Evolutionary conservation across 164 flowering plant genomes (phyloP), one percentile per base, ranked within the genome.

Genomic region (Annona squamosa): DNA sequence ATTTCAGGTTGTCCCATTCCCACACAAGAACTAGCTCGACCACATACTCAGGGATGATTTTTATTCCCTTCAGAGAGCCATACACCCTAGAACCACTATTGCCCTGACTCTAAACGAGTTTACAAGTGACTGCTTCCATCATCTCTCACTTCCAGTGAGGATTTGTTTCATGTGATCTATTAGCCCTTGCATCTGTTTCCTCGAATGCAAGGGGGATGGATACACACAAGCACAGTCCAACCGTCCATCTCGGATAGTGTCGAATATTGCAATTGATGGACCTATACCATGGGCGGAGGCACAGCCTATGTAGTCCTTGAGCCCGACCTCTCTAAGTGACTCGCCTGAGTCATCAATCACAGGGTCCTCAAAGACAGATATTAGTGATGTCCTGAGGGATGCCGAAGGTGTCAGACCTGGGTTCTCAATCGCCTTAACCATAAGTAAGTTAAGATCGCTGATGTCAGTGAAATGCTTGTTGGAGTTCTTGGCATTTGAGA

Each of bases 391-490:
- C 71, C 98, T 84, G 72, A 86, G 17, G 12, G 96, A 87, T 1
- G 87, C 81, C 0, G 90, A 85, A 10, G 93, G 82, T 1, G 97
- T 93, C 61, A 90, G 73, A 10, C 89, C 79, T 0, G 98, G 97
- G 75, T 89, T 90, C 0, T 91, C 91, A 2, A 93, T 84, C 70
- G 96, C 98, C 82, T 82, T 91, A 77, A 88, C 83, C 97, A 93
- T 89, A 56, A 93, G 89, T 79, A 84, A 89, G 83, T 90, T 90
- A 45, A 91, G 75, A 71, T 90, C 97, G 5, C 78, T 78, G 91
- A 93, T 89, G 86, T 93, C 98, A 1, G 93, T 63, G 82, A 91
- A 93, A 77, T 93, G 98, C 86, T 86, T 90, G 86, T 91, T 84
- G 52, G 67, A 17, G 70, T 79, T 78, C 77, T 84, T 82, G 6